Conservation (phyloP, 2,329 filamentous ascomycete genomes). For the Elsinoe arachidis region DNA sequence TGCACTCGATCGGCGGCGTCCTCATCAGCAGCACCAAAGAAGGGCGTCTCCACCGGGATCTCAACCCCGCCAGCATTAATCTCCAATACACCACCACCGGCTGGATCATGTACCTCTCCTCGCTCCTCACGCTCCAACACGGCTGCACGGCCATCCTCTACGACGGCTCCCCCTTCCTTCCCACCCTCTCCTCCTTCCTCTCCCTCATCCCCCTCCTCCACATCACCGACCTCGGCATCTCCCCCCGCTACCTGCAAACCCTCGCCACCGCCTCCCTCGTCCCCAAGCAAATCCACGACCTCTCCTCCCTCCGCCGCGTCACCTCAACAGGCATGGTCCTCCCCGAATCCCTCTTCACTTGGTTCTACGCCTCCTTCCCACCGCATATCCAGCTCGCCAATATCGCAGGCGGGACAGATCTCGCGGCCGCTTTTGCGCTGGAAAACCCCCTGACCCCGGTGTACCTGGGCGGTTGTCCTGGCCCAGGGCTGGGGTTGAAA, state of each 20-base stretch:
- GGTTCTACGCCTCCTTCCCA: slow-evolving; percentile 68
- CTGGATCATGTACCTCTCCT: slow-evolving; percentile 80
- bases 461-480: slow-evolving; percentile 50
- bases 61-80: slow-evolving; percentile 35
- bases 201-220: slow-evolving; percentile 53
- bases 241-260: slow-evolving; percentile 68
- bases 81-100: slow-evolving; percentile 60
- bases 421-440: slow-evolving; percentile 55
- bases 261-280: slow-evolving; percentile 50
- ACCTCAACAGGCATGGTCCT: slow-evolving; percentile 76
- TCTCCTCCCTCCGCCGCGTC: slow-evolving; percentile 54
- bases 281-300: slow-evolving; percentile 54
- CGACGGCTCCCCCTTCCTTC: slow-evolving; percentile 72
- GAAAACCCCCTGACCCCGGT: slow-evolving; percentile 64
- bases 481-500: slow-evolving; percentile 44
- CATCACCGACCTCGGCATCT: slow-evolving; percentile 66
- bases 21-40: slow-evolving; percentile 57
- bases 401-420: slow-evolving; percentile 69
- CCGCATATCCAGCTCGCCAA: slow-evolving; percentile 58
- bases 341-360: slow-evolving; percentile 66
- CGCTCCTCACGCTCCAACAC: slow-evolving; percentile 49
- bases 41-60: slow-evolving; percentile 42
- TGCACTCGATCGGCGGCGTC: slow-evolving; percentile 62
- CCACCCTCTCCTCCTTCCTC: slow-evolving; percentile 56
- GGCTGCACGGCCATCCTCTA: slow-evolving; percentile 63